Conservation (phyloP, 2,329 filamentous ascomycete species). For the Pseudocercospora macadamiae region DNA sequence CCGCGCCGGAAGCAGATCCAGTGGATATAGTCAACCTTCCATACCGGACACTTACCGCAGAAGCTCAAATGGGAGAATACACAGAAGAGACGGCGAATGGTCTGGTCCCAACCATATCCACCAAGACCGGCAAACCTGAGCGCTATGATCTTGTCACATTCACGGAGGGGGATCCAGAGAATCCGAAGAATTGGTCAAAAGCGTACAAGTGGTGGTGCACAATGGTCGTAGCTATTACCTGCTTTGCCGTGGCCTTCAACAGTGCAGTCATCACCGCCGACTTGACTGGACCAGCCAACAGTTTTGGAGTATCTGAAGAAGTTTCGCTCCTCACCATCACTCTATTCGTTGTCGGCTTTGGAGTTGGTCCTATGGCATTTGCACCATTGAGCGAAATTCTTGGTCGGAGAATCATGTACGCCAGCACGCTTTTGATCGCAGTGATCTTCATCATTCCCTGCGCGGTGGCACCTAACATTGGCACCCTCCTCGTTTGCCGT, state of each 20-base stretch:
- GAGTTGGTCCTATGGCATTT: conserved; percentile 36
- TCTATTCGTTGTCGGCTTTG: conserved; percentile 38
- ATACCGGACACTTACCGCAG: conserved; percentile 27
- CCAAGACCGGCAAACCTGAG: conserved; percentile 29
- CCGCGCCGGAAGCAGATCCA: conserved; percentile 1
- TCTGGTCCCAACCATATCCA: conserved; percentile 31
- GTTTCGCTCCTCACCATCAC: conserved; percentile 70
- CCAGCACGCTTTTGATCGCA: conserved; percentile 55
- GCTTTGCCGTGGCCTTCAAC: conserved; percentile 53
- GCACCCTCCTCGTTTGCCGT: conserved; percentile 59
- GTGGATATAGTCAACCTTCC: conserved; percentile 29
- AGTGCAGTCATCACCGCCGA: conserved; percentile 80
- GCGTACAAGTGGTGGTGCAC: conserved; percentile 53
- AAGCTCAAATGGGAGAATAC: conserved; percentile 33
- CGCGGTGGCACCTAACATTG: conserved; percentile 58
- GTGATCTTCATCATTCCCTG: conserved; percentile 61
- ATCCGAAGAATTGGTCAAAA: conserved; percentile 38
- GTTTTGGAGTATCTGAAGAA: conserved; percentile 71
- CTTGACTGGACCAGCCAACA: conserved; percentile 63
- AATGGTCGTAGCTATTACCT: conserved; percentile 72
- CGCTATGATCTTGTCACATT: conserved; percentile 72
- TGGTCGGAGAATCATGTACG: conserved; percentile 55
- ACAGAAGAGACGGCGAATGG: conserved; percentile 31
- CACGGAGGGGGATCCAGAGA: conserved; percentile 53
- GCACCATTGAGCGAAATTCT: conserved; percentile 64